These are phyloP conservation scores for Stromatinia cepivora DNA, from an alignment of 2,329 filamentous ascomycete species.

Conservation along the genomic window DNA sequence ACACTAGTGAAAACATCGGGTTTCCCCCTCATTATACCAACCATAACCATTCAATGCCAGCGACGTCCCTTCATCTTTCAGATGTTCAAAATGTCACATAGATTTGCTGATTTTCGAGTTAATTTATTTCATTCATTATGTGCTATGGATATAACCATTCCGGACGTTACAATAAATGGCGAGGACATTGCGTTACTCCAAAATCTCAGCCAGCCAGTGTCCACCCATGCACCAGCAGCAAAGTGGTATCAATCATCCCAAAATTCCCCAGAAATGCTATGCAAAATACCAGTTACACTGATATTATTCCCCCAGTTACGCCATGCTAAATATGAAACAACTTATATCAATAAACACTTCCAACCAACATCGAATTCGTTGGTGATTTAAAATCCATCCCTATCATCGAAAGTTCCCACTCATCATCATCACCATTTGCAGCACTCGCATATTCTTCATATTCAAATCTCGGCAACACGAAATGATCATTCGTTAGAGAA, in stretches of 20 bases:
- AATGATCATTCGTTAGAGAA: slow-evolving; percentile 21
- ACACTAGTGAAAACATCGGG: not conserved
- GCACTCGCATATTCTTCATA: slow-evolving; percentile 13
- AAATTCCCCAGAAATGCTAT: slow-evolving; percentile 4
- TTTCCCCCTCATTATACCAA: slow-evolving; percentile 7
- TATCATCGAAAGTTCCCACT: slow-evolving; percentile 23
- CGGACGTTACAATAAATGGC: not conserved
- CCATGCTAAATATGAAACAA: slow-evolving; percentile 6
- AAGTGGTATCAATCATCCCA: slow-evolving; percentile 18
- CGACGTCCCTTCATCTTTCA: not conserved
- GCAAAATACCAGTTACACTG: slow-evolving; percentile 9
- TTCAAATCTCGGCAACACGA: slow-evolving; percentile 15
- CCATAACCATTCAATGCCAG: not conserved
- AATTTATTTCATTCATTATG: not conserved
- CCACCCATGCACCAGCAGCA: slow-evolving; percentile 6
- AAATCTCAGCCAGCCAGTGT: not conserved
- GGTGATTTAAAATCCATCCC: slow-evolving; percentile 16
- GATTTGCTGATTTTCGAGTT: not conserved
- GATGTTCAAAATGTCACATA: not conserved
- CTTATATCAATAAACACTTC: slow-evolving; percentile 10
- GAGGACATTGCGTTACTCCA: not conserved
- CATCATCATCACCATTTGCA: slow-evolving; percentile 18
- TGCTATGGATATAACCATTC: slow-evolving; percentile 11
- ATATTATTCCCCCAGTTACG: not conserved
- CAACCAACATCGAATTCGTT: not conserved